A percentile compares a stretch with the other conserved stretches of the same genome.
phyloP scores from a whole-genome alignment of 768 basidiomycete genomes.

The Sarcodon aspratus region DNA sequence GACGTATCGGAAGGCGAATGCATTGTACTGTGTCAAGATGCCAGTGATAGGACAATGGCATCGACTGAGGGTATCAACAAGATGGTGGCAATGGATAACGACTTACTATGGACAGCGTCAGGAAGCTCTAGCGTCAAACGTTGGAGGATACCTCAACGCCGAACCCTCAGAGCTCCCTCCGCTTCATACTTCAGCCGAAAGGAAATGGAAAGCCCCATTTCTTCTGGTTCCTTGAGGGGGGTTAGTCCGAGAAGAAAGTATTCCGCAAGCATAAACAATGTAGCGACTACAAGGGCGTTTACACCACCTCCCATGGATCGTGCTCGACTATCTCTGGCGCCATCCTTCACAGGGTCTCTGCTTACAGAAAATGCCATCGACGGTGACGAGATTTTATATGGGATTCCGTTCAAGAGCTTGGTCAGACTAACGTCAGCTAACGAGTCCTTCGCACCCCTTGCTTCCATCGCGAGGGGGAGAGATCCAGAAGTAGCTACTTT shows the following conservation, averaged over 20 bases:
- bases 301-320: not conserved
- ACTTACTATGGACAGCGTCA: constrained; percentile 83
- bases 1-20: constrained; percentile 89
- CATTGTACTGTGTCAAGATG: constrained; percentile 65
- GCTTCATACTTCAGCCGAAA: too few relatives aligned
- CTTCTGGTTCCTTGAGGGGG: not conserved
- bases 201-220: not conserved
- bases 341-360: constrained; percentile 13
- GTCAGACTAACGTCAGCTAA: constrained; percentile 60
- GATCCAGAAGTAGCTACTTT: constrained; percentile 79
- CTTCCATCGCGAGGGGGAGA: constrained; percentile 25
- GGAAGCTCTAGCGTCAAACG: constrained; percentile 72
- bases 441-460: constrained; percentile 25
- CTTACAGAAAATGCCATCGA: constrained; percentile 10
- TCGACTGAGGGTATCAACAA: constrained; percentile 66
- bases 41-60: constrained; percentile 24
- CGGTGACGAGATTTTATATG: constrained; percentile 32
- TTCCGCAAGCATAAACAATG: not conserved
- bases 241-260: not conserved
- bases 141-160: constrained; percentile 61
- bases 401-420: constrained; percentile 62
- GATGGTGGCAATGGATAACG: constrained; percentile 75
- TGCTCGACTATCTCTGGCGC: constrained; percentile 3
- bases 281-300: not conserved
- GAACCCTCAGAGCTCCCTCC: constrained; percentile 18